Evolutionary conservation across 768 basidiomycete genomes (phyloP).

Genomic region (Russula dissimulans): DNA sequence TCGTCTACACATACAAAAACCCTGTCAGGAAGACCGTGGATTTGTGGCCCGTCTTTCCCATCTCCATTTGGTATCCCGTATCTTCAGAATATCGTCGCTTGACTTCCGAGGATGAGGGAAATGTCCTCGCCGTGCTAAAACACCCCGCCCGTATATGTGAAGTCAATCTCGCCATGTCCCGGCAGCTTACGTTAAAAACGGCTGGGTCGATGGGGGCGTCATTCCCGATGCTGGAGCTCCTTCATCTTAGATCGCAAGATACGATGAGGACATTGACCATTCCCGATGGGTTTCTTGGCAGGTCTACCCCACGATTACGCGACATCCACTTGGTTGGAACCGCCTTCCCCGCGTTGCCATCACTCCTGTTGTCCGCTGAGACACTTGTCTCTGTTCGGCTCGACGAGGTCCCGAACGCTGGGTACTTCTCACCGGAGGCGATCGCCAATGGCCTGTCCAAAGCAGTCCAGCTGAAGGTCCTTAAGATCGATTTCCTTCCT

Average conservation of each 20-base stretch:
- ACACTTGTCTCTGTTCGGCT: slow-evolving; percentile 2
- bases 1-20: background rate
- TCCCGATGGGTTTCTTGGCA: background rate
- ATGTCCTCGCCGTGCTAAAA: background rate
- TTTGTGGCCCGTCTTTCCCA: background rate
- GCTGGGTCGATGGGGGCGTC: slow-evolving; percentile 21
- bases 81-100: background rate
- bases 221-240: slow-evolving; percentile 7
- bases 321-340: background rate
- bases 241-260: slow-evolving; percentile 25
- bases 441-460: background rate
- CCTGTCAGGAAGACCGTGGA: background rate
- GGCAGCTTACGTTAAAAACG: background rate
- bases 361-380: background rate
- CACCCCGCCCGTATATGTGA: background rate
- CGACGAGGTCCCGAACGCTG: background rate
- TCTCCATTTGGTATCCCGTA: background rate
- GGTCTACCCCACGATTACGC: background rate
- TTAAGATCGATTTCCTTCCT: background rate
- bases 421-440: background rate
- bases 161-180: background rate
- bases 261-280: slow-evolving; percentile 27
- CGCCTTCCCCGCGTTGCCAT: background rate
- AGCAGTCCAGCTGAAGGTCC: background rate
- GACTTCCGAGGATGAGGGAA: background rate